Conservation (phyloP, 169 alveolate genomes). For the Eimeria brunetti region DNA sequence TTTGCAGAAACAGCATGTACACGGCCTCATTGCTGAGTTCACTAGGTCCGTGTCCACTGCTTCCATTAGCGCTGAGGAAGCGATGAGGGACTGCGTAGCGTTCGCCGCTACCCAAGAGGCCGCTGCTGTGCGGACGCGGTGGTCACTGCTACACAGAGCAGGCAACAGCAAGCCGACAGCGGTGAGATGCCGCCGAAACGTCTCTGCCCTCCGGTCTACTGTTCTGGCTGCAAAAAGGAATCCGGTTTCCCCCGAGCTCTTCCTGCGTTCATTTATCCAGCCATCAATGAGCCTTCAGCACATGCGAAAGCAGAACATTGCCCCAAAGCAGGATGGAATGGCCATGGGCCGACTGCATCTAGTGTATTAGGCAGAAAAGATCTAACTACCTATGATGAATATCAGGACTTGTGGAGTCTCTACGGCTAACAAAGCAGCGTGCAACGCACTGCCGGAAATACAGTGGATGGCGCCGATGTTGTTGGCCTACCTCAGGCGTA, state of each 20-base stretch:
- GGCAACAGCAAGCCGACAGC: constrained; percentile 63
- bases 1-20: constrained; percentile 55
- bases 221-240: constrained; percentile 31
- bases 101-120: constrained; percentile 67
- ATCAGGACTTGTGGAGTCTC: background rate
- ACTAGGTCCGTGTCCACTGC: constrained; percentile 45
- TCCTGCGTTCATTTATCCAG: constrained; percentile 76
- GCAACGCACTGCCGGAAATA: background rate
- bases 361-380: background rate
- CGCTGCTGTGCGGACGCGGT: constrained; percentile 46
- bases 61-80: constrained; percentile 59
- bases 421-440: background rate
- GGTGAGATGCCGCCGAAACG: constrained; percentile 29
- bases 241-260: constrained; percentile 50
- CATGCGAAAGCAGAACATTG: background rate
- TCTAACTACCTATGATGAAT: background rate
- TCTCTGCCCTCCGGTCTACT: constrained; percentile 19
- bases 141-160: constrained; percentile 49
- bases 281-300: constrained; percentile 67
- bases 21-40: constrained; percentile 19
- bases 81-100: constrained; percentile 50
- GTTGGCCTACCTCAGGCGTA: constrained; percentile 76
- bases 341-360: background rate
- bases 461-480: background rate
- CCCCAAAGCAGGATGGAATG: background rate